Evolutionary conservation across 768 basidiomycete species (phyloP), one percentile per base, ranked within the genome.

Genomic region (Chlorophyllum brunneum): DNA sequence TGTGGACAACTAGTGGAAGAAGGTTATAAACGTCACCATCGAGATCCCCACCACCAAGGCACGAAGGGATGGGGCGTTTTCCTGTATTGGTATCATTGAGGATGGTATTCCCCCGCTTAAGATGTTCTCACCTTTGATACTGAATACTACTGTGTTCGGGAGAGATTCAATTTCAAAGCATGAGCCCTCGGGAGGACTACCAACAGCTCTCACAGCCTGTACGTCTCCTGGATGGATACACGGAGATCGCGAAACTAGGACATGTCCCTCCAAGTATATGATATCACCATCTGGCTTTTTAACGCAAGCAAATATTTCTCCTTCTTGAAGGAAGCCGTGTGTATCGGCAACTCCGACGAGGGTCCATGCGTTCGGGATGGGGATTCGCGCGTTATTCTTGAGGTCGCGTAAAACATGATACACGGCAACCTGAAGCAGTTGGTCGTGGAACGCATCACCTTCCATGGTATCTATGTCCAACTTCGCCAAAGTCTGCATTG

Each of bases 341-440:
- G 80, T 70, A 60, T 90, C 86, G 0, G 84, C 84, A 5, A 88
- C 78, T 1, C 86, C 86, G 2, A 86, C 86, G 0, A 90, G 64
- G 0, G 83, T 86, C 70, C 77, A 83, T 2, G 75, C 79, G 5
- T 69, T 69, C 1, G 77, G 79, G 9, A 89, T 70, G 9, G 83
- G 84, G 34, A 89, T 88, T 5, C 85, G 75, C 0, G 85, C 83
- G 51, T 69, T 67, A 48, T 80, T 76, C 54, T 87, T 88, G 16
- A 87, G 69, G 38, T 78, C 72, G 22, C 86, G 76, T 10, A 88
- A 70, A 16, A 82, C 69, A 51, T 86, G 85, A 56, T 85, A 72
- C 23, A 78, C 67, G 1, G 78, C 74, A 55, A 75, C 79, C 24
- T 74, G 70, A 57, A 85, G 65, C 63, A 79, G 73, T 38, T 73